A percentile compares a stretch with the other conserved stretches of the same genome.
Evolutionary conservation across 2,329 filamentous ascomycete species (phyloP).

Genomic region (Colletotrichum neosansevieriae): DNA sequence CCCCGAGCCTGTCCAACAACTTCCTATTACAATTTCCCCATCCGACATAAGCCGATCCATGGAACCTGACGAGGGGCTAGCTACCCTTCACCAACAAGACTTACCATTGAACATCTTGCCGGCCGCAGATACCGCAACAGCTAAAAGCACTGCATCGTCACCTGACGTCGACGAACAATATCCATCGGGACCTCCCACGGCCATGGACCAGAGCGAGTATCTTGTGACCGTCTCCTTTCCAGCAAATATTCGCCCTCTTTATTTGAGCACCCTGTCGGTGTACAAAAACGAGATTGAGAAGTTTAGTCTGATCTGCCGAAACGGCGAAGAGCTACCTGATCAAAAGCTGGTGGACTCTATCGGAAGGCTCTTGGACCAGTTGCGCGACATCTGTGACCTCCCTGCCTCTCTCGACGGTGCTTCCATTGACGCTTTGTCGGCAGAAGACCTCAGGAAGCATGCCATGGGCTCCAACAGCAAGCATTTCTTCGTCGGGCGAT

Average conservation of each 20-base stretch:
- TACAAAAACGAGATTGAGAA: slow-evolving; percentile 58
- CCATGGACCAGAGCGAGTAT: slow-evolving; percentile 55
- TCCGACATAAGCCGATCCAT: slow-evolving; percentile 52
- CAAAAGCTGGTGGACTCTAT: slow-evolving; percentile 57
- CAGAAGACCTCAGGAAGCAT: slow-evolving; percentile 62
- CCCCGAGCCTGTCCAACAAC: slow-evolving; percentile 41
- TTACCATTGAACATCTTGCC: slow-evolving; percentile 26
- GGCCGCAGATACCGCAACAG: slow-evolving; percentile 24
- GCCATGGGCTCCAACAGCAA: slow-evolving; percentile 69
- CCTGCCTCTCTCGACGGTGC: slow-evolving; percentile 65
- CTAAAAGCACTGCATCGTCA: slow-evolving; percentile 28
- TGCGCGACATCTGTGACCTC: slow-evolving; percentile 69
- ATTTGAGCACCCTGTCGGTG: slow-evolving; percentile 61
- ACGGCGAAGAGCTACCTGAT: slow-evolving; percentile 23
- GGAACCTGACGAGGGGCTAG: slow-evolving; percentile 43
- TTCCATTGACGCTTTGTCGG: slow-evolving; percentile 51
- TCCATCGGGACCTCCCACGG: slow-evolving; percentile 19
- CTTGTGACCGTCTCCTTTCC: slow-evolving; percentile 69
- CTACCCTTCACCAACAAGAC: slow-evolving; percentile 21
- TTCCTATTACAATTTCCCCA: slow-evolving; percentile 52
- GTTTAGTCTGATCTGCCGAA: slow-evolving; percentile 51
- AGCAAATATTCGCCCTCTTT: slow-evolving; percentile 63
- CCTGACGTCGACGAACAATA: slow-evolving; percentile 33
- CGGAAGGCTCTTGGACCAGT: slow-evolving; percentile 62
- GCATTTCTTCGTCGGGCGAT: slow-evolving; percentile 68